Evolutionary conservation across 345 rosid species (phyloP).

Genomic region (Crucihimalaya himalaica): DNA sequence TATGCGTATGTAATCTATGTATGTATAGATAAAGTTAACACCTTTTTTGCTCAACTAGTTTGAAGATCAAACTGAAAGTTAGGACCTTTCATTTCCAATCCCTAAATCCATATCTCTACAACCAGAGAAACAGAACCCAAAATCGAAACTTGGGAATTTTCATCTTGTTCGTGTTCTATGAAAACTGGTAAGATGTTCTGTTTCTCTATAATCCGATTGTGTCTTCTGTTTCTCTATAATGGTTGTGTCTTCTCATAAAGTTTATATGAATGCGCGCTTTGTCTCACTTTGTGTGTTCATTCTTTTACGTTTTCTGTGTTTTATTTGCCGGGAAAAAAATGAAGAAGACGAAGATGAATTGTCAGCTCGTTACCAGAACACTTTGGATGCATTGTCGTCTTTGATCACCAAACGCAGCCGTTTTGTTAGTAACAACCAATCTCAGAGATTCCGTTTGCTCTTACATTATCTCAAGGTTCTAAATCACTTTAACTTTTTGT

Average conservation of each 20-base stretch:
- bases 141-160: neutral
- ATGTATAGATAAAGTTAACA: slow-evolving; percentile 9
- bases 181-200: slow-evolving; percentile 8
- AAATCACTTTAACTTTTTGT: neutral
- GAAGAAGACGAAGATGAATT: slow-evolving; percentile 43
- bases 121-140: slow-evolving; percentile 2
- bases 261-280: neutral
- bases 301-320: slow-evolving; percentile 2
- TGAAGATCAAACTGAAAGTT: slow-evolving; percentile 18
- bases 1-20: neutral
- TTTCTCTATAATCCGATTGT: neutral
- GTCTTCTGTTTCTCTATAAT: neutral
- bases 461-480: slow-evolving; percentile 73
- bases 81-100: slow-evolving; percentile 38
- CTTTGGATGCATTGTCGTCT: slow-evolving; percentile 83
- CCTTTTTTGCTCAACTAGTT: slow-evolving; percentile 23
- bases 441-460: slow-evolving; percentile 73
- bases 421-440: slow-evolving; percentile 57
- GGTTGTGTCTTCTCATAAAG: neutral
- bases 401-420: slow-evolving; percentile 78
- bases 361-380: slow-evolving; percentile 52
- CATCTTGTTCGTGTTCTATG: slow-evolving; percentile 22
- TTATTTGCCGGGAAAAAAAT: neutral
- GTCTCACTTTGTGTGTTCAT: neutral
- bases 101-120: neutral